Conservation (phyloP, 2,329 filamentous ascomycete species). For the Colletotrichum orbiculare region DNA sequence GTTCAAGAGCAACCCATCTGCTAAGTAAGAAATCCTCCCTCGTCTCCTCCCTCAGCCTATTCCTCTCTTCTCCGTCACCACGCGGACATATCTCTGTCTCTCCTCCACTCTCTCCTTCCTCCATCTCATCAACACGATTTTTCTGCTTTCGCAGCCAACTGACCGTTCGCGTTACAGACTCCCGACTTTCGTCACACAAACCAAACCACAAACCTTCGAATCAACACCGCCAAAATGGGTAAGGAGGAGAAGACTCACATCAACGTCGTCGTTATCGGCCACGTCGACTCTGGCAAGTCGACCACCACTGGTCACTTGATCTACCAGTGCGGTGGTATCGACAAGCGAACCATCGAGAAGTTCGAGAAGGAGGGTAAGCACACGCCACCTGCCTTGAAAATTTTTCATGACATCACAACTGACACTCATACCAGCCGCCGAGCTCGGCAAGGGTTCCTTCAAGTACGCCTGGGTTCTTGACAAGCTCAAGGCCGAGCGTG, state of each 20-base stretch:
- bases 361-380: constrained; percentile 94
- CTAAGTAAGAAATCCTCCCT: constrained; percentile 6
- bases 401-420: constrained; percentile 23
- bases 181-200: constrained; percentile 15
- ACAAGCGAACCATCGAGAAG: constrained; percentile 99
- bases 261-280: constrained; percentile 98
- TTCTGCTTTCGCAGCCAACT: not conserved
- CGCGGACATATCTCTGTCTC: too few species aligned
- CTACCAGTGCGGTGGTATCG: constrained; percentile 99
- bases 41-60: not conserved
- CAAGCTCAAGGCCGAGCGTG: constrained; percentile 99
- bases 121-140: too few species aligned
- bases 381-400: not conserved
- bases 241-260: constrained; percentile 97
- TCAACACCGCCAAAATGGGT: constrained; percentile 53
- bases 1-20: constrained; percentile 5
- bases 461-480: constrained; percentile 98
- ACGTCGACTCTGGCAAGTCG: constrained; percentile 99
- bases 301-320: constrained; percentile 94
- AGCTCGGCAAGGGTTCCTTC: constrained; percentile 95
- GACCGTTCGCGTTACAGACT: not conserved
- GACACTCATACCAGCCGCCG: constrained; percentile 69
- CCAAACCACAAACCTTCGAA: constrained; percentile 19
- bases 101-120: too few species aligned
- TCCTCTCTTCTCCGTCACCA: too few species aligned